Evolutionary conservation across 202 grass and related monocot genomes (phyloP).

Genomic region (Brachypodium distachyon): DNA sequence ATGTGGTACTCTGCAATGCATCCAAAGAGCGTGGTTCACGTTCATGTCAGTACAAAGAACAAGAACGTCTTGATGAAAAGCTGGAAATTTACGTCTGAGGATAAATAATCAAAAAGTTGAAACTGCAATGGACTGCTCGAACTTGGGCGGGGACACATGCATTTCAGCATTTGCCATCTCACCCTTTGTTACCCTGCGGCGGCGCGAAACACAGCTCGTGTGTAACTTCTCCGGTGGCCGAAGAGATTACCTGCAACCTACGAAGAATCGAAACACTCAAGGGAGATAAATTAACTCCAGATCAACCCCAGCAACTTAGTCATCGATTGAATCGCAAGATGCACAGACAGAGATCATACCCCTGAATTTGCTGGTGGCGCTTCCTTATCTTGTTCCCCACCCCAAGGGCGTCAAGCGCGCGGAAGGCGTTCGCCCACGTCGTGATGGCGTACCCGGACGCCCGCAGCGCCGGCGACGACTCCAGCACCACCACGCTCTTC

Average conservation of each 20-base stretch:
- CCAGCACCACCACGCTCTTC: constrained; percentile 48
- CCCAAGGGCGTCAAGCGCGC: constrained; percentile 48
- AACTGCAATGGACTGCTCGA: too few relatives aligned
- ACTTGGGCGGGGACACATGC: too few relatives aligned
- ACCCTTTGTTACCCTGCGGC: constrained; percentile 37
- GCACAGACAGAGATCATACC: too few relatives aligned
- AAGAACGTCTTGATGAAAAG: too few relatives aligned
- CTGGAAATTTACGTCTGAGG: too few relatives aligned
- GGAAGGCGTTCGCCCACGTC: constrained; percentile 51
- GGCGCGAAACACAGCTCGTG: constrained; percentile 9
- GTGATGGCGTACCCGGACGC: constrained; percentile 48
- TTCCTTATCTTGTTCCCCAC: constrained; percentile 42
- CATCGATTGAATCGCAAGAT: neutral
- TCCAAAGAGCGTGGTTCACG: neutral
- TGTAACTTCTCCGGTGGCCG: constrained; percentile 6
- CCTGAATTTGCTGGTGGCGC: constrained; percentile 3
- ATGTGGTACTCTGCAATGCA: constrained; percentile 13
- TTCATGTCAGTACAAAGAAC: neutral
- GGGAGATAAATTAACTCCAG: too few relatives aligned
- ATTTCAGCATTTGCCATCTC: neutral
- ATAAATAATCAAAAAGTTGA: too few relatives aligned
- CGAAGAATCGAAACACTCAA: too few relatives aligned
- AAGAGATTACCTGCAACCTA: constrained; percentile 18
- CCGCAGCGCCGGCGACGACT: constrained; percentile 48
- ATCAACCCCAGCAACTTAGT: too few relatives aligned